Percentiles rank a stretch among this genome's conserved stretches.
Evolutionary conservation across 1,284 basidiomycete species (phyloP).

Genomic region (Austroboletus novae-zelandiae): DNA sequence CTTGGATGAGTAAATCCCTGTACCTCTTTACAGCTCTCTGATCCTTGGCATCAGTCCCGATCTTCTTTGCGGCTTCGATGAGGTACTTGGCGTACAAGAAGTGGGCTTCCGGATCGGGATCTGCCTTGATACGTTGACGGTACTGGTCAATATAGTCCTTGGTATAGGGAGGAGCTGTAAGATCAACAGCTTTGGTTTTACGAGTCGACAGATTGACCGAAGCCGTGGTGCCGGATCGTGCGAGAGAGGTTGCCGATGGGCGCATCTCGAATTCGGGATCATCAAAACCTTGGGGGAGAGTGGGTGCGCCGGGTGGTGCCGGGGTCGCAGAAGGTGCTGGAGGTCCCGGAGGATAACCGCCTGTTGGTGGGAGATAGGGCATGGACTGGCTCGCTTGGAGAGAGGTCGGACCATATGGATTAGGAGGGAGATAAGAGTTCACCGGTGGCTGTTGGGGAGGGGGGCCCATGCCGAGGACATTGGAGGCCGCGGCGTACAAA

Average conservation of each 20-base stretch:
- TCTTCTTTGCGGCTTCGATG: conserved; percentile 97
- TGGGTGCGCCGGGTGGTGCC: conserved; percentile 13
- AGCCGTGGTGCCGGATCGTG: conserved; percentile 54
- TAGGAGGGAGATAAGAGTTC: conserved; percentile 24
- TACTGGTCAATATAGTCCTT: conserved; percentile 98
- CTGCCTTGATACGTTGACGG: conserved; percentile 93
- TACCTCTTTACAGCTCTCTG: conserved; percentile 86
- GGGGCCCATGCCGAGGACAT: conserved; percentile 75
- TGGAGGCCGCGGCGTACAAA: conserved; percentile 71
- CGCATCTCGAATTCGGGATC: conserved; percentile 54
- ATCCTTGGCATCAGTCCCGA: conserved; percentile 71
- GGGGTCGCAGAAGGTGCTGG: conserved; percentile 20
- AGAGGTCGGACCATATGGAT: conserved; percentile 21
- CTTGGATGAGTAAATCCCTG: conserved; percentile 83
- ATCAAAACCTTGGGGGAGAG: conserved; percentile 33
- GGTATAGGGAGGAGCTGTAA: conserved; percentile 86
- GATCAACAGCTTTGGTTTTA: conserved; percentile 81
- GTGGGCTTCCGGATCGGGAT: conserved; percentile 98
- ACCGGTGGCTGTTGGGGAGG: conserved; percentile 44
- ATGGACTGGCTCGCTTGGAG: conserved; percentile 32
- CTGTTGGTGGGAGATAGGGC: conserved; percentile 29
- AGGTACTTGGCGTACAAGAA: conserved; percentile 97
- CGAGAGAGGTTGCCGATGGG: conserved; percentile 40
- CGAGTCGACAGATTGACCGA: conserved; percentile 61
- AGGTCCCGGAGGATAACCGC: conserved; percentile 24